These are phyloP conservation scores for Herpetomonas samuelpessoai DNA, from an alignment of 208 protist species.

Conservation along the genomic window DNA sequence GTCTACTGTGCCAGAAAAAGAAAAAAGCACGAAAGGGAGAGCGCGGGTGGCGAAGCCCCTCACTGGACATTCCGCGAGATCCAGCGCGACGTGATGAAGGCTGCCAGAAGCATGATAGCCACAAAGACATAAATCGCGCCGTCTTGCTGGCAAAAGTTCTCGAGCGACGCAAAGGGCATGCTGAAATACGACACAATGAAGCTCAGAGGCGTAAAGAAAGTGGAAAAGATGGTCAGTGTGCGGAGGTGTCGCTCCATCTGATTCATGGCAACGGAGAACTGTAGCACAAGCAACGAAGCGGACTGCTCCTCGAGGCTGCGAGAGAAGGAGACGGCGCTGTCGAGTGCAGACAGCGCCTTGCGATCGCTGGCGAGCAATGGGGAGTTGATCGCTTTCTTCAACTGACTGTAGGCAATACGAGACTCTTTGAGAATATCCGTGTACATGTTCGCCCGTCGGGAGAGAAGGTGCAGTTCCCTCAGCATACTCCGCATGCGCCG, in stretches of 20 bases:
- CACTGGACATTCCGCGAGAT: conserved; percentile 14
- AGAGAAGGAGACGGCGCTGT: conserved; percentile 33
- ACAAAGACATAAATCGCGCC: conserved; percentile 13
- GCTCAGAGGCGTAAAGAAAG: conserved; percentile 54
- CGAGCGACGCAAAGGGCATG: conserved; percentile 29
- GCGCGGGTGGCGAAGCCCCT: not conserved
- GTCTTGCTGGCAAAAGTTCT: conserved; percentile 7
- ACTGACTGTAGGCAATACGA: conserved; percentile 31
- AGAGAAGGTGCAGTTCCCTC: conserved; percentile 47
- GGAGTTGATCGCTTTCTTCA: conserved; percentile 24
- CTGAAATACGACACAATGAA: conserved; percentile 50
- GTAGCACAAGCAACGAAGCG: conserved; percentile 44
- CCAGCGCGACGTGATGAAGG: conserved; percentile 22
- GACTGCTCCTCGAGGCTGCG: conserved; percentile 54
- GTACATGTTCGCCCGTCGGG: conserved; percentile 33
- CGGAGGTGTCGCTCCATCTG: conserved; percentile 50
- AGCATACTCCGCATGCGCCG: conserved; percentile 24
- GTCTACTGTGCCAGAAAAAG: conserved; percentile 4
- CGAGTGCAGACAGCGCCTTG: conserved; percentile 26
- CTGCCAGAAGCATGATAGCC: conserved; percentile 13
- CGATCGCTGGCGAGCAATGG: conserved; percentile 23
- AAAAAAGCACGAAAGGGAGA: not conserved
- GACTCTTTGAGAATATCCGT: conserved; percentile 48
- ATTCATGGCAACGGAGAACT: conserved; percentile 56
- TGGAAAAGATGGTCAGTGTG: conserved; percentile 63